Conservation (phyloP, 2,329 filamentous ascomycete genomes). For the Chaetomiaceae sp. region DNA sequence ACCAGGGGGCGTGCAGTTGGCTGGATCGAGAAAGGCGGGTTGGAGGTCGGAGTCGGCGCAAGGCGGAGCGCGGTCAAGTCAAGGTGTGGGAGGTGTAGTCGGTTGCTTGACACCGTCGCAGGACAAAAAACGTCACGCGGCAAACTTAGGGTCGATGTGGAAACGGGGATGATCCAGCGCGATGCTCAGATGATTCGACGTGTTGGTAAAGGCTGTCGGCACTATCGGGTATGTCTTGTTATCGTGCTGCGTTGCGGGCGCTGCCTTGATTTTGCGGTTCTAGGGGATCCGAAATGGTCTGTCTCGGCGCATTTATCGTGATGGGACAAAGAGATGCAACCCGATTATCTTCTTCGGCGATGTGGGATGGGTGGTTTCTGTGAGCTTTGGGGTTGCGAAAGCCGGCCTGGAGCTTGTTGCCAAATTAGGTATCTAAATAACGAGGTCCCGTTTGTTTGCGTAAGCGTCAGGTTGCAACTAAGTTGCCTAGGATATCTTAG, state of each 20-base stretch:
- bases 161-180: constrained; percentile 3
- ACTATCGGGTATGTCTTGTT: neutral
- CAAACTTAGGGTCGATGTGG: constrained; percentile 4
- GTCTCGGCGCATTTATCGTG: neutral
- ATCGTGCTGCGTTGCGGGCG: neutral
- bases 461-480: constrained; percentile 1
- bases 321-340: neutral
- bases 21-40: neutral
- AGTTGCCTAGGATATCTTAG: too few relatives aligned
- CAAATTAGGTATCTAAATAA: neutral
- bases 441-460: too few relatives aligned
- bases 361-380: neutral
- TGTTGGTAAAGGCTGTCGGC: neutral
- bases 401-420: constrained; percentile 4
- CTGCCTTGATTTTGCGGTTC: neutral
- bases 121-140: constrained; percentile 12
- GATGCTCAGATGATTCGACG: constrained; percentile 8
- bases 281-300: neutral
- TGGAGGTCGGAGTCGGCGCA: neutral
- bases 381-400: constrained; percentile 3
- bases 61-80: neutral
- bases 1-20: neutral
- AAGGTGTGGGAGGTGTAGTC: neutral
- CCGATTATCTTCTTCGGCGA: neutral
- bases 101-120: neutral